Base-by-base conservation (phyloP, 331 rosid genomes). In the Prunus yedoensis region DNA sequence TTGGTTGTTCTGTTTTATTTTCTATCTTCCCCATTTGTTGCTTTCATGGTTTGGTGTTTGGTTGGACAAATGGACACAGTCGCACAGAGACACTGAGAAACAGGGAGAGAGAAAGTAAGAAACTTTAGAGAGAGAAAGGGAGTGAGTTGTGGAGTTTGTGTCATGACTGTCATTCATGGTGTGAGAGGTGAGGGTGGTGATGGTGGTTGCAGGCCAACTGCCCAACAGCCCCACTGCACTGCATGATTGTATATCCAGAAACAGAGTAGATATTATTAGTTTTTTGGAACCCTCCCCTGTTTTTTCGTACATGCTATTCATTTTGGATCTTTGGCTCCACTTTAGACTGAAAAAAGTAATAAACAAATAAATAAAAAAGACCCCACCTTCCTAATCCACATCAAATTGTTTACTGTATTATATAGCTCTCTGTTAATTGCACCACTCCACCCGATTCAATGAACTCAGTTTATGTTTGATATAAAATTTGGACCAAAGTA, bases 181-280 rank as follows among this genome's bases (percentile, higher is more conserved):
- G 10, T 12, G 30, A 46, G 81, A 51, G 66, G 82, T 79, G 47
- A 17, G 46, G 53, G 49, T 28, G 61, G 59, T 47, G 71, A 52
- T 59, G 70, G 85, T 59, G 53, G 83, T 81, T 76, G 83, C 65
- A 61, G 75, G 73, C 76, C 76, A 81, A 64, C 81, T 70, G 38
- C 76, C 75, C 21, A 50, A 80, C 82, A 62, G 78, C 77, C 67
- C 79, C 79, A 46, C 71, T 60, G 66, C 21, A 20, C 5, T 4
- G 60, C 47, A 61, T 74, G 60, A 60, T 74, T 61, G 32, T 5
- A 28, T 61, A 16, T 46, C 32, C 23, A 46, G 49, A 61, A 18
- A 32, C 77, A 47, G 23, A 18, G 35, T 58, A 18, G 56, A 45
- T 25, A 59, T 73, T 16, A 6, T 71, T 71, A 27, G 47, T 54